A percentile compares a stretch with the other conserved stretches of the same genome.
These are phyloP conservation scores for Scalesia atractyloides DNA, from an alignment of 129 eudicot species.

Conservation along the genomic window DNA sequence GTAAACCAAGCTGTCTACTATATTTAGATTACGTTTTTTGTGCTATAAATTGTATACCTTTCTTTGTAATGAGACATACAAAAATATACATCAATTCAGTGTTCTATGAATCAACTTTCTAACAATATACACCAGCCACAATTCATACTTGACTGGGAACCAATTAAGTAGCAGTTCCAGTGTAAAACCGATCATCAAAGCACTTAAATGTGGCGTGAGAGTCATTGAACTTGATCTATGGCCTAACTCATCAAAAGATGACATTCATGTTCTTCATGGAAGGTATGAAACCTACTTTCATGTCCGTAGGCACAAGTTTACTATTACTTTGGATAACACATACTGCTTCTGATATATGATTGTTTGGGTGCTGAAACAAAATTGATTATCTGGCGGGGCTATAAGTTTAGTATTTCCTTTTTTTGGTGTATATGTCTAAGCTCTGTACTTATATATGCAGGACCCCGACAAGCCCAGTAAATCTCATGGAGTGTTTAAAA, in stretches of 20 bases:
- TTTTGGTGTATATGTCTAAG: conserved; percentile 1
- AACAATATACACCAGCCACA: conserved; percentile 82
- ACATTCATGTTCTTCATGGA: conserved; percentile 63
- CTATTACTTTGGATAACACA: background rate
- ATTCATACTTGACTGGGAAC: conserved; percentile 71
- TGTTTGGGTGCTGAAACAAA: background rate
- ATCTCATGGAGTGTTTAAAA: conserved; percentile 39
- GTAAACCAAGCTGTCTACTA: no score
- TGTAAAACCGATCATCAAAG: conserved; percentile 50
- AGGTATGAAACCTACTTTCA: conserved; percentile 33
- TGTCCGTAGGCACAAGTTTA: background rate
- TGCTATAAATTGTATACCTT: no score
- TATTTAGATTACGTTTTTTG: no score
- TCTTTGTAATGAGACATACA: no score
- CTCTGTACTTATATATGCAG: conserved; percentile 26
- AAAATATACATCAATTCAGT: no score
- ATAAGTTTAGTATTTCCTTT: background rate
- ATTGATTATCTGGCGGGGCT: no score
- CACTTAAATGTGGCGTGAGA: conserved; percentile 61
- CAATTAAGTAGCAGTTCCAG: conserved; percentile 64
- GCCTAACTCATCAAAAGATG: conserved; percentile 54
- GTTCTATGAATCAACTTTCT: no score
- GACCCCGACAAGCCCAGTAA: conserved; percentile 48
- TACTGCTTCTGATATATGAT: background rate
- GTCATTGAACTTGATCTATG: conserved; percentile 71